Evolutionary conservation across 1,284 basidiomycete species (phyloP), one percentile per base, ranked within the genome.

Genomic region (Volvariella volvacea): DNA sequence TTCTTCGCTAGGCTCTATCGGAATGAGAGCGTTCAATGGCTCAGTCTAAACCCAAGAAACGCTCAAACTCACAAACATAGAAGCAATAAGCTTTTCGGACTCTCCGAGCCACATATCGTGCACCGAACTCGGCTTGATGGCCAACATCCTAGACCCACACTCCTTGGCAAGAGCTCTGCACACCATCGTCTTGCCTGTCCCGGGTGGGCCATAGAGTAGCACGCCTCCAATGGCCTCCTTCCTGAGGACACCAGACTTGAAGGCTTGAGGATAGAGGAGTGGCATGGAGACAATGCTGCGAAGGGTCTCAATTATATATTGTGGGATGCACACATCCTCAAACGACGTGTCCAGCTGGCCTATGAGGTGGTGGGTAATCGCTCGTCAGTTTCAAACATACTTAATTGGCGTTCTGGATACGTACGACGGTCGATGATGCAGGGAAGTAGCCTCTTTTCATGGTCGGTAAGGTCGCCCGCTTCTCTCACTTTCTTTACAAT

Each of bases 111-210:
- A 51, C 25, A 38, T 44, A 22, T 51, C 34, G 17, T 41, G 21
- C 1, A 51, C 30, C 21, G 49, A 48, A 37, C 50, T 51, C 15
- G 50, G 47, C 42, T 48, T 48, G 15, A 48, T 39, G 10, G 32
- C 28, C 28, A 52, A 42, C 52, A 52, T 53, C 15, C 48, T 28
- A 16, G 41, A 43, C 10, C 41, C 39, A 22, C 46, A 52, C 41
- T 53, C 50, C 10, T 42, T 41, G 10, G 52, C 52, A 9, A 52
- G 36, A 21, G 51, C 51, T 22, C 51, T 43, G 43, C 51, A 52
- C 12, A 52, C 42, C 51, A 52, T 48, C 20, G 46, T 51, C 40
- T 53, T 52, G 14, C 50, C 50, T 12, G 48, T 52, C 15, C 50
- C 50, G 25, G 50, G 50, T 21, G 51, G 49, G n/a, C 51, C 51